These are phyloP conservation scores for Aschersonia sp. DNA, from an alignment of 2,329 filamentous ascomycete species.

Conservation along the genomic window DNA sequence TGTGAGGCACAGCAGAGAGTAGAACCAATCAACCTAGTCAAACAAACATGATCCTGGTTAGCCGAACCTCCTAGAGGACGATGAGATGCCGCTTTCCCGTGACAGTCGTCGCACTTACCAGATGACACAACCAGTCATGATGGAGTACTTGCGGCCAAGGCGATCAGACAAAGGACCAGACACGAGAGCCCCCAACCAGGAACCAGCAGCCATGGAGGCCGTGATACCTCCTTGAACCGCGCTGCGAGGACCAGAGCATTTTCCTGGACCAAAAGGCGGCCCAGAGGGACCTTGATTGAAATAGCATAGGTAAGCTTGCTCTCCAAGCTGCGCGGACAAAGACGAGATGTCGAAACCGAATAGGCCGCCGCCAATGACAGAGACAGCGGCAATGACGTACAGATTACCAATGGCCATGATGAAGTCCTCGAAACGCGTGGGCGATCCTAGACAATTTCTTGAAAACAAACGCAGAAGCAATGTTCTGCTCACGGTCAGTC, in stretches of 20 bases:
- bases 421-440: slow-evolving; percentile 2
- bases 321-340: slow-evolving; percentile 30
- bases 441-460: too few relatives aligned
- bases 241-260: slow-evolving; percentile 21
- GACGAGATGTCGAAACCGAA: slow-evolving; percentile 58
- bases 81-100: background rate
- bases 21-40: slow-evolving; percentile 30
- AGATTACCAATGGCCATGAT: slow-evolving; percentile 17
- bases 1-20: slow-evolving; percentile 28
- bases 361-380: slow-evolving; percentile 24
- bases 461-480: too few relatives aligned
- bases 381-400: slow-evolving; percentile 19
- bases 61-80: background rate
- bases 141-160: slow-evolving; percentile 32
- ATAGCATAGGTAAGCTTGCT: slow-evolving; percentile 22
- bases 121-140: slow-evolving; percentile 33
- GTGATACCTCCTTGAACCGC: slow-evolving; percentile 36
- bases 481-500: too few relatives aligned
- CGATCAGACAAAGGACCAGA: slow-evolving; percentile 35
- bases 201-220: slow-evolving; percentile 35
- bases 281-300: slow-evolving; percentile 21
- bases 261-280: slow-evolving; percentile 14
- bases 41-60: background rate
- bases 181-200: slow-evolving; percentile 31
- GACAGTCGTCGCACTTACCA: slow-evolving; percentile 23